Evolutionary conservation across 2,329 filamentous ascomycete species (phyloP).

Genomic region (Mycogone perniciosa): DNA sequence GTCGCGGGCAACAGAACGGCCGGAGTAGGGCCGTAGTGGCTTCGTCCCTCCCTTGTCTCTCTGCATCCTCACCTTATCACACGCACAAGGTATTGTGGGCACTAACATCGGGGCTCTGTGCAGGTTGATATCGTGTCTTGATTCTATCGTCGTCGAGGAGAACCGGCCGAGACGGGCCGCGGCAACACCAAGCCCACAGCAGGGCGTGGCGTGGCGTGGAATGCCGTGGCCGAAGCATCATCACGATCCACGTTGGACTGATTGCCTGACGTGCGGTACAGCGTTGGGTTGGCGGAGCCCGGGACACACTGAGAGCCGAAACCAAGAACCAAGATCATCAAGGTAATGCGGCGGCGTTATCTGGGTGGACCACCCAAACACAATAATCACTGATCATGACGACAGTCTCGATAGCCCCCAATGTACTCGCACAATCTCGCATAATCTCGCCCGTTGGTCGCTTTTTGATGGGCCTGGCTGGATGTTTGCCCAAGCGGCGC

Average conservation of each 20-base stretch:
- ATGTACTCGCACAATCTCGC: not conserved
- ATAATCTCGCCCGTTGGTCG: no score
- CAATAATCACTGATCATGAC: not conserved
- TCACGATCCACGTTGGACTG: not conserved
- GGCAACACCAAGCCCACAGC: conserved; percentile 4
- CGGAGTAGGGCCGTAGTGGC: conserved; percentile 25
- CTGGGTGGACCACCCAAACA: not conserved
- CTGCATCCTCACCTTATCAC: not conserved
- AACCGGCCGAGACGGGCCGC: conserved; percentile 5
- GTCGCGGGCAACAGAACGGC: conserved; percentile 18
- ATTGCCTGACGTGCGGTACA: not conserved
- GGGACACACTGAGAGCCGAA: not conserved
- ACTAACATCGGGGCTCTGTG: conserved; percentile 1
- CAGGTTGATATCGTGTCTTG: not conserved
- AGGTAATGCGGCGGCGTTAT: not conserved
- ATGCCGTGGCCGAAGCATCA: not conserved
- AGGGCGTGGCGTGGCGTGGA: not conserved
- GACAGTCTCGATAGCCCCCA: not conserved
- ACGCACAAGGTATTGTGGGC: not conserved
- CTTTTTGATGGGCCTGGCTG: no score
- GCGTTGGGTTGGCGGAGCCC: not conserved
- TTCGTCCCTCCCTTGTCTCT: conserved; percentile 8
- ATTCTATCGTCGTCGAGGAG: conserved; percentile 4
- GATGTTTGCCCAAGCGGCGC: no score
- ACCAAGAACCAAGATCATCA: not conserved